These are phyloP conservation scores for Aaosphaeria arxii DNA, from an alignment of 2,329 filamentous ascomycete species.

Conservation along the genomic window DNA sequence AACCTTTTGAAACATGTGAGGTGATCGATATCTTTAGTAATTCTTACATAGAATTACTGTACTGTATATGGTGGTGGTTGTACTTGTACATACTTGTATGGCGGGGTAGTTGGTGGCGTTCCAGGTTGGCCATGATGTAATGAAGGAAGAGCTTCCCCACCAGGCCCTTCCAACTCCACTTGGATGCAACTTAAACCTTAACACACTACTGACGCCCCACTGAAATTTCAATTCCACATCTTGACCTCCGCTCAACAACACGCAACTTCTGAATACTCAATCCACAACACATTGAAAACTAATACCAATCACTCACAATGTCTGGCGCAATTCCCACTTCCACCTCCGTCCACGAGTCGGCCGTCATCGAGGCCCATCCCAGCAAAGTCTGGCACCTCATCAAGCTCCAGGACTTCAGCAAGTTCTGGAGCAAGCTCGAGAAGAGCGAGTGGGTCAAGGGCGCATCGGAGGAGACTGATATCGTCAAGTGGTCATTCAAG, in stretches of 20 bases:
- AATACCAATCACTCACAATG: constrained; percentile 11
- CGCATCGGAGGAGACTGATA: constrained; percentile 60
- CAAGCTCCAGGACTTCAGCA: constrained; percentile 68
- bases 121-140: no score
- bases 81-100: no score
- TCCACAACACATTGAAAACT: neutral
- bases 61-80: no score
- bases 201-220: no score
- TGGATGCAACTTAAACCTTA: no score
- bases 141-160: no score
- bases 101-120: no score
- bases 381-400: constrained; percentile 70
- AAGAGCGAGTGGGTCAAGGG: constrained; percentile 64
- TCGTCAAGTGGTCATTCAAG: constrained; percentile 69
- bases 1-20: no score
- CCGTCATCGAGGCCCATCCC: constrained; percentile 66
- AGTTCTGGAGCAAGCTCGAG: constrained; percentile 64
- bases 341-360: constrained; percentile 63
- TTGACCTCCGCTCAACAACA: neutral
- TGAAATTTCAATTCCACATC: no score
- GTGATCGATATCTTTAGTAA: no score
- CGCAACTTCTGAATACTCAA: neutral
- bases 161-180: no score
- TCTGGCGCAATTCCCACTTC: constrained; percentile 57
- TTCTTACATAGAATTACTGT: no score